Base-by-base conservation (phyloP, 768 basidiomycete species). In the Pisolithus tinctorius region DNA sequence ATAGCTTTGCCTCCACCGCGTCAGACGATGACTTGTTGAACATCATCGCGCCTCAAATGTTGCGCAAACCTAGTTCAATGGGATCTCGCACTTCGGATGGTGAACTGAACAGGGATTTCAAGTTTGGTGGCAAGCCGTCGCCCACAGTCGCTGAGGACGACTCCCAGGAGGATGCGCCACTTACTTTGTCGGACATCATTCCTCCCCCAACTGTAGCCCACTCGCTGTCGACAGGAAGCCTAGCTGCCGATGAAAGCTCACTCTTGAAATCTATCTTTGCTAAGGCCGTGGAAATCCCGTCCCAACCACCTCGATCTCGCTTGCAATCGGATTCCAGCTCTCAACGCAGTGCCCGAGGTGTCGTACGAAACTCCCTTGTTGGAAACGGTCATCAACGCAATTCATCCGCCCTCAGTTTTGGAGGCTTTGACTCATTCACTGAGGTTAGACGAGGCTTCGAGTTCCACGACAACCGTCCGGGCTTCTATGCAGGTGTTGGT, bases 391-490 rank as follows among this genome's bases (percentile, higher is more conserved):
- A 74, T 40, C 63, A 69, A 1, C 68, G 73, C 29, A 61, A 62
- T 17, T 55, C 63, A 3, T 88, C 86, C 0, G 78, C 67, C 3
- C 62, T 78, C 47, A 88, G 86, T 63, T 90, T 91, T 57, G 73
- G 69, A 4, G 87, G 88, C 0, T 74, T 89, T 14, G 81, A 84
- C 43, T 84, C 85, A 0, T 91, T 88, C 56, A 82, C 84, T 17
- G 88, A 88, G 60, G 78, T 89, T n/a, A 72, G 87, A 29, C 77
- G 86, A 46, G 86, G 83, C 1, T 91, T 89, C 54, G 88, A 90
- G 61, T 89, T 86, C 63, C 73, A 73, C 26, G 72, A 77, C 7
- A 70, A 77, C 44, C 78, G 84, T 0, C 81, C 83, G 2, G 70
- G 77, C 1, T 88, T 86, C 64, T 88, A 86, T 58, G 83, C 83